Evolutionary conservation across 768 basidiomycete species (phyloP).

Genomic region (Leccinum truebloodii): DNA sequence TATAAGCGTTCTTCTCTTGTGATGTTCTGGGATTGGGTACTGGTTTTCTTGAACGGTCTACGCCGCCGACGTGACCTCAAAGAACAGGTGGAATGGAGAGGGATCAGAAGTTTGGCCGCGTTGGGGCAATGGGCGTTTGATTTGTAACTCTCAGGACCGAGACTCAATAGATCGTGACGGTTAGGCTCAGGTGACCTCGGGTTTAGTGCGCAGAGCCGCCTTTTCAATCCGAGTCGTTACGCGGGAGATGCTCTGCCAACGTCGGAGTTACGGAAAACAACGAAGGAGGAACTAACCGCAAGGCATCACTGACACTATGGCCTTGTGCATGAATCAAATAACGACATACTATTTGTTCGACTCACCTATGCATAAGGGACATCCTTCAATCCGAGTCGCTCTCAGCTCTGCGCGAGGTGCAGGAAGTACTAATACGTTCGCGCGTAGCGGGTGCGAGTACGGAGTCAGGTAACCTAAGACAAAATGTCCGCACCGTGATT

Average conservation of each 20-base stretch:
- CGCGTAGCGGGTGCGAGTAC: no score
- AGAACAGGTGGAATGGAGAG: not conserved
- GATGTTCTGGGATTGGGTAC: not conserved
- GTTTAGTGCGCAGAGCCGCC: not conserved
- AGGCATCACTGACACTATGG: no score
- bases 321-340: no score
- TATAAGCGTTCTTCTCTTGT: not conserved
- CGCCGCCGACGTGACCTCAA: not conserved
- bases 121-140: not conserved
- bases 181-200: not conserved
- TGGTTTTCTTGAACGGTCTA: not conserved
- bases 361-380: no score
- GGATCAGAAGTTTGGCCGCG: not conserved
- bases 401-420: no score
- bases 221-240: not conserved
- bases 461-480: no score
- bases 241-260: not conserved
- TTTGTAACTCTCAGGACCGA: not conserved
- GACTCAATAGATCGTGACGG: not conserved
- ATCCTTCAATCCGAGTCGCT: no score
- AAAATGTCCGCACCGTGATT: no score
- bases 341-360: no score
- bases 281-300: not conserved
- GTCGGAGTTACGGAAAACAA: not conserved
- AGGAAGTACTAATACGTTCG: no score